A percentile compares a stretch with the other conserved stretches of the same genome.
Conservation (phyloP, 1,284 basidiomycete genomes). For the Heliocybe sulcata region DNA sequence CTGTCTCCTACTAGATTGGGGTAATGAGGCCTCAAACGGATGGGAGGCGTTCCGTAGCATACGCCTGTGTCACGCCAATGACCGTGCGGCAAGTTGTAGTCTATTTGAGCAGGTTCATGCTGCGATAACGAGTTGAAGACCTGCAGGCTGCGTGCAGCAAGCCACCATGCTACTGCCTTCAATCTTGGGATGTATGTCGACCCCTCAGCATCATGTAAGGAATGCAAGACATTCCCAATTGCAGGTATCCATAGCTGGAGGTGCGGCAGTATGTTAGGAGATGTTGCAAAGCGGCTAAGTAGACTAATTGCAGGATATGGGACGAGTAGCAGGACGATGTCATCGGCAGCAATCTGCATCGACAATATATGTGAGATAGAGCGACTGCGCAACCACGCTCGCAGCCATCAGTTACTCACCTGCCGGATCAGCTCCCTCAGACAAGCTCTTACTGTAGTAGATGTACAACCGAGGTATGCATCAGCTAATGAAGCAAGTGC, state of each 20-base stretch:
- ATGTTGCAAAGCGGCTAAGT: neutral
- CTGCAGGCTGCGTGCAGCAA: neutral
- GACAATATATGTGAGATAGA: too few species aligned
- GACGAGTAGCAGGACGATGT: constrained; percentile 12
- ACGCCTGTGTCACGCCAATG: constrained; percentile 6
- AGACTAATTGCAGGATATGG: constrained; percentile 5
- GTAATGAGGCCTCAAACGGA: constrained; percentile 8
- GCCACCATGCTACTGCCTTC: constrained; percentile 2
- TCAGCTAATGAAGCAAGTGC: neutral
- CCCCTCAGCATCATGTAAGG: neutral
- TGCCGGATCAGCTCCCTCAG: neutral
- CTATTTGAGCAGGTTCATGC: constrained; percentile 2
- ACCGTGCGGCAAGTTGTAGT: neutral
- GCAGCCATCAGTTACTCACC: too few species aligned
- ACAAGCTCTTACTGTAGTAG: neutral
- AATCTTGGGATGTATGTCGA: neutral
- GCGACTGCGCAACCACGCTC: too few species aligned
- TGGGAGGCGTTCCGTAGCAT: constrained; percentile 8
- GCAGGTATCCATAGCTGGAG: constrained; percentile 6
- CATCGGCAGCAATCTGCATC: constrained; percentile 10
- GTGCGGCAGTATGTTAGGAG: neutral
- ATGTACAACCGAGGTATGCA: neutral
- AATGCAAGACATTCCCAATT: constrained; percentile 5
- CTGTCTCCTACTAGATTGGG: constrained; percentile 9
- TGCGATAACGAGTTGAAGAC: constrained; percentile 4